phyloP scores from a whole-genome alignment of 2,329 filamentous ascomycete species.

The Penicillium sp. region DNA sequence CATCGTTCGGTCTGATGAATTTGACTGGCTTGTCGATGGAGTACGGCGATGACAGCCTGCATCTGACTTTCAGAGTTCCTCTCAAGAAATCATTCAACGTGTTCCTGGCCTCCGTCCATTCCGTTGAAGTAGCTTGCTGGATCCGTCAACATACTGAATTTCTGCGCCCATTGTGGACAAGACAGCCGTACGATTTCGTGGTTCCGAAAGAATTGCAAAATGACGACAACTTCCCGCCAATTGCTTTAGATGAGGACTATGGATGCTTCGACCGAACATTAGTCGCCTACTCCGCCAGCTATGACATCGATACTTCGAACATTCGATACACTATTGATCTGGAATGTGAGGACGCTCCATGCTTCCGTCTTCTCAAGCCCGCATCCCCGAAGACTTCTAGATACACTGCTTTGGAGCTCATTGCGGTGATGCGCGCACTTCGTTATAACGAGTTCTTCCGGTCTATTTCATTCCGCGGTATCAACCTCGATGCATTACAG shows the following conservation, averaged over 20 bases:
- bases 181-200: slow-evolving; percentile 61
- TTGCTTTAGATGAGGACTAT: slow-evolving; percentile 57
- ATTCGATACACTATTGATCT: slow-evolving; percentile 64
- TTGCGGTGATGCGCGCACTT: slow-evolving; percentile 67
- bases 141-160: slow-evolving; percentile 62
- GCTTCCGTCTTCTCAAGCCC: slow-evolving; percentile 63
- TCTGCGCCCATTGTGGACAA: slow-evolving; percentile 64
- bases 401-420: slow-evolving; percentile 63
- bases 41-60: slow-evolving; percentile 64
- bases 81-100: slow-evolving; percentile 56
- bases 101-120: slow-evolving; percentile 63
- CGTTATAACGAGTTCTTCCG: slow-evolving; percentile 69
- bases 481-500: slow-evolving; percentile 65
- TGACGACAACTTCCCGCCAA: slow-evolving; percentile 47
- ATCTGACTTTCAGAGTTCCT: slow-evolving; percentile 63
- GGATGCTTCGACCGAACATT: slow-evolving; percentile 66
- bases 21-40: slow-evolving; percentile 60
- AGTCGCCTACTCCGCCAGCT: slow-evolving; percentile 68
- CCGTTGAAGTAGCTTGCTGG: slow-evolving; percentile 63
- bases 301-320: slow-evolving; percentile 65
- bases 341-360: slow-evolving; percentile 64
- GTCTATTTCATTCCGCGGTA: slow-evolving; percentile 65
- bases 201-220: slow-evolving; percentile 59
- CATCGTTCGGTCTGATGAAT: slow-evolving; percentile 63
- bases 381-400: slow-evolving; percentile 48